A percentile compares a stretch with the other conserved stretches of the same genome.
Conservation (phyloP, 495 filamentous ascomycete species). For the Hypoxylon rickii region DNA sequence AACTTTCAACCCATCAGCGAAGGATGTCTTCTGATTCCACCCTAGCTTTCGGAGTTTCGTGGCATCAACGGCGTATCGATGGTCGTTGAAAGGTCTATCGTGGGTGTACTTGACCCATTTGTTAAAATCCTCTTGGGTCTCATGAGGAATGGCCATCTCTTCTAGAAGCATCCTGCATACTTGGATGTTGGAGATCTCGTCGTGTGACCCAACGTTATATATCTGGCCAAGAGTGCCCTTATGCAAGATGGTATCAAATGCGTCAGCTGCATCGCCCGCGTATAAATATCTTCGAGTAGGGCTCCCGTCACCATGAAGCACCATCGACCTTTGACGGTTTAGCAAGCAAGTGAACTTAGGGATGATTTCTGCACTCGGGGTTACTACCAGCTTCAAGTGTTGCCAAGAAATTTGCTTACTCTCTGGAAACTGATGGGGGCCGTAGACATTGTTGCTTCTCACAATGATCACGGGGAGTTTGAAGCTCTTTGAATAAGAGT, state of each 20-base stretch:
- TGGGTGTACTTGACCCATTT: slow-evolving; percentile 66
- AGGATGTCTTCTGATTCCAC: slow-evolving; percentile 66
- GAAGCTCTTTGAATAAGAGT: slow-evolving; percentile 73
- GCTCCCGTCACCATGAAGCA: slow-evolving; percentile 71
- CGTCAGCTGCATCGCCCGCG: slow-evolving; percentile 74
- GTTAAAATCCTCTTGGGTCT: slow-evolving; percentile 47
- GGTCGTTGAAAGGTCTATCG: slow-evolving; percentile 76
- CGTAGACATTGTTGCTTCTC: slow-evolving; percentile 79
- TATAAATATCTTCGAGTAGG: slow-evolving; percentile 72
- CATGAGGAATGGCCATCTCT: slow-evolving; percentile 51
- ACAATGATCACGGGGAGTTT: slow-evolving; percentile 72
- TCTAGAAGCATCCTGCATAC: slow-evolving; percentile 63
- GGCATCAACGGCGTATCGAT: slow-evolving; percentile 69
- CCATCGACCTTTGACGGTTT: slow-evolving; percentile 58
- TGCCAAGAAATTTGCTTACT: slow-evolving; percentile 53
- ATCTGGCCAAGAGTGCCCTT: slow-evolving; percentile 66
- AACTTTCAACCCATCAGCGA: slow-evolving; percentile 62
- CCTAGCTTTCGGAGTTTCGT: slow-evolving; percentile 66
- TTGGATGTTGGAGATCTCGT: slow-evolving; percentile 67
- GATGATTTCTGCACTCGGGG: slow-evolving; percentile 64
- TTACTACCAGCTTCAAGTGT: neutral
- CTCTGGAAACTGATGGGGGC: slow-evolving; percentile 78
- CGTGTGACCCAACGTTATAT: slow-evolving; percentile 73
- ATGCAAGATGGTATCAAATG: slow-evolving; percentile 78
- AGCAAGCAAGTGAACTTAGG: slow-evolving; percentile 73